Conservation (phyloP, 2,329 filamentous ascomycete genomes). For the Amauroascus verrucosus region DNA sequence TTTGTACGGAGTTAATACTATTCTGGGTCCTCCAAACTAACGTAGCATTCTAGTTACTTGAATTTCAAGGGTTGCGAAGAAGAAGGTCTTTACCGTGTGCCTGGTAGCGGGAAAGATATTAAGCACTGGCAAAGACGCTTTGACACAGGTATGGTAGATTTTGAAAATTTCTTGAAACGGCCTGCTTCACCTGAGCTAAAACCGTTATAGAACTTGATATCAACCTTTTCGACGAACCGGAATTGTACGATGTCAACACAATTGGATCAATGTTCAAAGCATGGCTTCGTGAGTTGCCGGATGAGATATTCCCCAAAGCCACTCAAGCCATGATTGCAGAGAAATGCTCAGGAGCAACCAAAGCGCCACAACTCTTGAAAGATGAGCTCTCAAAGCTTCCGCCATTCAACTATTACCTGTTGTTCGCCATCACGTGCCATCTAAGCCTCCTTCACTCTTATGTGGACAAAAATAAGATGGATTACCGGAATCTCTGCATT, state of each 20-base stretch:
- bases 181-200: not conserved
- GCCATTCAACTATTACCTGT: slow-evolving; percentile 93
- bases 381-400: slow-evolving; percentile 90
- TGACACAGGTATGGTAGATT: slow-evolving; percentile 55
- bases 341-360: slow-evolving; percentile 67
- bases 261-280: slow-evolving; percentile 93
- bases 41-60: slow-evolving; percentile 51
- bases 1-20: slow-evolving; percentile 12
- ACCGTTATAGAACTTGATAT: slow-evolving; percentile 63
- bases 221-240: slow-evolving; percentile 74
- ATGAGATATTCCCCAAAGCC: slow-evolving; percentile 81
- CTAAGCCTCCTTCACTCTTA: slow-evolving; percentile 83
- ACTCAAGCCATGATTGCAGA: slow-evolving; percentile 70
- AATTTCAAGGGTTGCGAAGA: slow-evolving; percentile 92
- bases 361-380: slow-evolving; percentile 73
- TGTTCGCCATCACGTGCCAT: slow-evolving; percentile 95
- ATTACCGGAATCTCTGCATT: slow-evolving; percentile 88
- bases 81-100: slow-evolving; percentile 85
- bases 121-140: slow-evolving; percentile 90
- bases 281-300: slow-evolving; percentile 88
- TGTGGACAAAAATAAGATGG: slow-evolving; percentile 96
- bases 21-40: not conserved
- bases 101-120: slow-evolving; percentile 79
- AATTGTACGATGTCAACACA: slow-evolving; percentile 92
- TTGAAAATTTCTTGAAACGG: not conserved